A percentile compares a stretch with the other conserved stretches of the same genome.
Evolutionary conservation across 2,329 filamentous ascomycete species (phyloP).

Genomic region (Colletotrichum sojae): DNA sequence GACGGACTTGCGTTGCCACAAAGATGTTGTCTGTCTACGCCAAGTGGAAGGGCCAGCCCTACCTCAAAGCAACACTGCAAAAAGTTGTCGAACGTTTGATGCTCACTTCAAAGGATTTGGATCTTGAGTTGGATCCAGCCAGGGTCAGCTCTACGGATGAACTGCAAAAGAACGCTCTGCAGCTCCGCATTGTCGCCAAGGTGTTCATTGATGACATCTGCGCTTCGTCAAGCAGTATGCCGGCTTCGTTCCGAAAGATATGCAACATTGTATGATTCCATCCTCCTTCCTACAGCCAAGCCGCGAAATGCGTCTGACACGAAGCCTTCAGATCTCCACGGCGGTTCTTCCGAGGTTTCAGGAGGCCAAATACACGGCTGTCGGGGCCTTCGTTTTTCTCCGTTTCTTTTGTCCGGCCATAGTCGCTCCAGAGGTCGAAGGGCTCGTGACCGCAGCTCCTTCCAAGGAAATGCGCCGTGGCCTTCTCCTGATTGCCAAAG

Average conservation of each 20-base stretch:
- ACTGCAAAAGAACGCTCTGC: conserved; percentile 75
- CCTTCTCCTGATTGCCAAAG: conserved; percentile 78
- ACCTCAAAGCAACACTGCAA: conserved; percentile 75
- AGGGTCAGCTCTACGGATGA: conserved; percentile 73
- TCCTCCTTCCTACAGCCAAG: neutral
- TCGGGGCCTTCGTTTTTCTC: conserved; percentile 79
- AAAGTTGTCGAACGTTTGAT: conserved; percentile 77
- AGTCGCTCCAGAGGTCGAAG: conserved; percentile 77
- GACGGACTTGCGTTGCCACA: conserved; percentile 79
- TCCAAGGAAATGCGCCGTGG: conserved; percentile 80
- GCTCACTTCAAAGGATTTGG: conserved; percentile 76
- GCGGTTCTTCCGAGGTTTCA: conserved; percentile 76
- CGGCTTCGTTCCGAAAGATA: conserved; percentile 75
- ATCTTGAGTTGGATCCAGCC: conserved; percentile 77
- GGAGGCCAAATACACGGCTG: conserved; percentile 80
- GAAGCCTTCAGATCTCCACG: conserved; percentile 66
- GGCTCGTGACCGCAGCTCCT: conserved; percentile 71
- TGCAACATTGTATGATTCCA: conserved; percentile 70
- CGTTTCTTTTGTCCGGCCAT: conserved; percentile 82
- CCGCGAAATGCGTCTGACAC: conserved; percentile 34
- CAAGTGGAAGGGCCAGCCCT: conserved; percentile 77
- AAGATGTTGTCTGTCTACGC: conserved; percentile 81
- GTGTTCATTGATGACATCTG: conserved; percentile 81
- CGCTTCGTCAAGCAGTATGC: conserved; percentile 72
- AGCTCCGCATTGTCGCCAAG: conserved; percentile 77